Base-by-base conservation (phyloP, 345 rosid genomes). In the Aurinia saxatilis region DNA sequence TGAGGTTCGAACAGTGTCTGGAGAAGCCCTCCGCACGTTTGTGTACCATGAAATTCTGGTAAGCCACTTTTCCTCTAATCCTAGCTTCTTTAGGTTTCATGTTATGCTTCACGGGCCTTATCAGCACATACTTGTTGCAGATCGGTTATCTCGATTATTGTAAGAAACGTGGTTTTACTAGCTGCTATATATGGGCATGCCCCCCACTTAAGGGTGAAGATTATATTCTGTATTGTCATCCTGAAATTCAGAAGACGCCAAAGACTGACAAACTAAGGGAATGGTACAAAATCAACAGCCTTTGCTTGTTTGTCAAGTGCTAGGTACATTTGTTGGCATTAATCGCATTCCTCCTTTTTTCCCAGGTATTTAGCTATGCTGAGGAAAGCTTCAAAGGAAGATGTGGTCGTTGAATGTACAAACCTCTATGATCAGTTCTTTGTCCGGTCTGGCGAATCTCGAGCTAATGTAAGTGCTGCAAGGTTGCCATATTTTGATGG, bases 141-240 rank as follows among this genome's bases (percentile, higher is more conserved):
- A 86, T 84, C 65, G 98, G 96, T 34, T 91, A 91, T 75, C 98
- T 91, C 30, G 98, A 91, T 47, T 88, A 86, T 44, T 91, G 98
- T 76, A 91, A 84, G 84, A 75, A 77, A 55, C 84, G 90, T 51
- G 98, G 98, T 48, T 91, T 91, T 78, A 82, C 98, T 21, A 91
- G 96, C 79, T 91, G 98, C 75, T 91, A 91, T 54, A 84, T 91
- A 60, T 91, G 98, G 96, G 95, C 96, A 33, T 91, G 96, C 71
- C 98, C 98, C 38, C 98, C 98, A 1, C 65, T 91, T n/a, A 91
- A 91, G 82, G 98, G 98, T 55, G 98, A 91, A 76, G 98, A 91
- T 70, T 88, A 91, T 72, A 88, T 91, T 63, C 67, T 91, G 31
- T 80, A 91, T 60, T 88, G 98, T 61, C 98, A 91, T 79, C 98